Base-by-base conservation (phyloP, 768 basidiomycete genomes). In the Auriscalpium vulgare region DNA sequence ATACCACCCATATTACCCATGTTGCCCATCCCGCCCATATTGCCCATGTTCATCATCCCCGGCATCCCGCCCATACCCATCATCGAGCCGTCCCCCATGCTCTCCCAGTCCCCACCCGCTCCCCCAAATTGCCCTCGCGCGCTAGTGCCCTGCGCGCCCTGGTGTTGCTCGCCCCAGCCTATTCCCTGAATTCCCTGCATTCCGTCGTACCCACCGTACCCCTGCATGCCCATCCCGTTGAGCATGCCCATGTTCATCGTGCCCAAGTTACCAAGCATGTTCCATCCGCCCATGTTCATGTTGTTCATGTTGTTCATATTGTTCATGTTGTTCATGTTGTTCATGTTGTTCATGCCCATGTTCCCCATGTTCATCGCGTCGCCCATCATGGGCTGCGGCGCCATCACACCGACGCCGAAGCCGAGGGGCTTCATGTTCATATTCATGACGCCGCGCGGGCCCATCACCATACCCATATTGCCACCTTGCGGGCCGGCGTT, bases 31-130 rank as follows among this genome's bases (percentile, higher is more conserved):
- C 63, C 61, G 43, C 43, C 50, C 63, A 66, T 65, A 1, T 56
- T 55, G 38, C 53, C 59, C 64, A 67, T 76, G 65, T 75, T 70
- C 73, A 80, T 80, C 9, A 74, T 75, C 5, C 73, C 71, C 23
- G 68, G 67, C 68, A 73, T 70, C 0, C 69, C 71, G 9, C 67
- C 70, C 16, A 71, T 72, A 69, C 71, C 71, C 56, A 77, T 71
- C 17, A 64, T 65, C 2, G 59, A 47, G 11, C 52, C 59, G 17
- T 66, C 65, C 0, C 70, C 68, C 67, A 75, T 69, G 29, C 29
- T 29, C 29, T 29, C 29, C 70, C 73, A 74, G 56, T 58, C 62
- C 64, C 73, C 71, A 9, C 64, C 63, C 62, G 63, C 21, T 59
- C 51, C 19, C 57, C 63, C 46, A 63, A 37, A 44, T 65, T 70